Evolutionary conservation across 2,329 filamentous ascomycete species (phyloP).

Genomic region (Plenodomus tracheiphilus): DNA sequence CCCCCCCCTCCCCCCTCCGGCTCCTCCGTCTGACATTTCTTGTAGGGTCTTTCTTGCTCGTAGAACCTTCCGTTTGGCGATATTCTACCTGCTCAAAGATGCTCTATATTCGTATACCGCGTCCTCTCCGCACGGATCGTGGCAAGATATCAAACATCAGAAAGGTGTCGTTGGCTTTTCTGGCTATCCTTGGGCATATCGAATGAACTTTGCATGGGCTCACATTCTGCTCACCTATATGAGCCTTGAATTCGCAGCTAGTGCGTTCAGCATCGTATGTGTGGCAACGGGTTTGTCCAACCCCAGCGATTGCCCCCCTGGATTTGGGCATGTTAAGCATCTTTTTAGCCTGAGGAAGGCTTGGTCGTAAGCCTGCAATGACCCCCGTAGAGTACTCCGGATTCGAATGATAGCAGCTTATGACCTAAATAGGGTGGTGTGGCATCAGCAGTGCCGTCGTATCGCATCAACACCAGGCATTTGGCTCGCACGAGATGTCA

Average conservation of each 20-base stretch:
- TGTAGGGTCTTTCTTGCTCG: slow-evolving; percentile 25
- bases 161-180: slow-evolving; percentile 5
- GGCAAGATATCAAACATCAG: slow-evolving; percentile 14
- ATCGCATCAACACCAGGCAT: slow-evolving; percentile 21
- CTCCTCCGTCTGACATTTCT: neutral
- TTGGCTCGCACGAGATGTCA: slow-evolving; percentile 20
- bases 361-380: slow-evolving; percentile 24
- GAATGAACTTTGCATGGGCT: slow-evolving; percentile 20
- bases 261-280: slow-evolving; percentile 11
- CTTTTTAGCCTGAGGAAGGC: slow-evolving; percentile 22
- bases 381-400: neutral
- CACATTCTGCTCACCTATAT: slow-evolving; percentile 24
- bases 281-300: slow-evolving; percentile 19
- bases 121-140: slow-evolving; percentile 24
- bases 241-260: slow-evolving; percentile 18
- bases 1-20: too few relatives aligned
- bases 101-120: slow-evolving; percentile 19
- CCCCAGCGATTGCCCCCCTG: slow-evolving; percentile 32
- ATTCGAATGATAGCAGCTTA: neutral
- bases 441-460: slow-evolving; percentile 31
- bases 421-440: slow-evolving; percentile 14
- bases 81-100: slow-evolving; percentile 21
- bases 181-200: slow-evolving; percentile 10
- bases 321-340: slow-evolving; percentile 22
- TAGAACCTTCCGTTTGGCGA: slow-evolving; percentile 12